Evolutionary conservation across 1,284 basidiomycete genomes (phyloP).

Genomic region (Cutaneotrichosporon cavernicola): DNA sequence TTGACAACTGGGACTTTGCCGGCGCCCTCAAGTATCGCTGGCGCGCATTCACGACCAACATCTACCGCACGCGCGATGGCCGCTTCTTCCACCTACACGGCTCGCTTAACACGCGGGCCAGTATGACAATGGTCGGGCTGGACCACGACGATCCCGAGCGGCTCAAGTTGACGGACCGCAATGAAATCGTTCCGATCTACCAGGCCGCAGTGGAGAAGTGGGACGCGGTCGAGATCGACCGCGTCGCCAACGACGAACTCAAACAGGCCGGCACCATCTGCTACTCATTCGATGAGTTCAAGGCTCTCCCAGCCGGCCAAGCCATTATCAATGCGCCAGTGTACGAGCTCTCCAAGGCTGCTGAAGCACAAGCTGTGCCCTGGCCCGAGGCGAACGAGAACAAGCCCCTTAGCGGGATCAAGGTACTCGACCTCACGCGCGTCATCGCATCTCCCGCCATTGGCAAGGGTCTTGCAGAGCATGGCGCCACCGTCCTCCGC

Average conservation of each 20-base stretch:
- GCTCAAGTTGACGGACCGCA: background rate
- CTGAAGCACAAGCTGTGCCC: background rate
- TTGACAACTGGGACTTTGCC: conserved; percentile 10
- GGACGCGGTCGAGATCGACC: conserved; percentile 16
- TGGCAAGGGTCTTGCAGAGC: conserved; percentile 20
- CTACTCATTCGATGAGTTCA: conserved; percentile 21
- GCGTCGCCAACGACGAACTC: conserved; percentile 18
- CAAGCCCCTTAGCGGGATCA: conserved; percentile 19
- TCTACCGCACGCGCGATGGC: conserved; percentile 19
- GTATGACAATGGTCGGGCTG: conserved; percentile 10
- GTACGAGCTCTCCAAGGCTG: conserved; percentile 16
- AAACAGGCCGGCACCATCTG: conserved; percentile 18
- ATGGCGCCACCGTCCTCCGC: conserved; percentile 21
- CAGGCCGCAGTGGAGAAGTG: conserved; percentile 16
- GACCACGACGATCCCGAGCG: conserved; percentile 1
- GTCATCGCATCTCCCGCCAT: conserved; percentile 19
- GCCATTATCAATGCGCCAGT: conserved; percentile 17
- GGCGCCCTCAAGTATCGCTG: conserved; percentile 10
- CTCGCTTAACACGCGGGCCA: conserved; percentile 12
- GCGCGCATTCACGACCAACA: conserved; percentile 13
- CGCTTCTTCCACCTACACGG: conserved; percentile 20
- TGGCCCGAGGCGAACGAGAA: conserved; percentile 11
- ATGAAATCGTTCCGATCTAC: conserved; percentile 14
- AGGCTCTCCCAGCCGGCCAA: conserved; percentile 13
- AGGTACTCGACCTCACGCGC: conserved; percentile 23